A percentile compares a stretch with the other conserved stretches of the same genome.
phyloP scores from a whole-genome alignment of 1,139 yeast species.

The Lodderomyces pseudojiufengensis region DNA sequence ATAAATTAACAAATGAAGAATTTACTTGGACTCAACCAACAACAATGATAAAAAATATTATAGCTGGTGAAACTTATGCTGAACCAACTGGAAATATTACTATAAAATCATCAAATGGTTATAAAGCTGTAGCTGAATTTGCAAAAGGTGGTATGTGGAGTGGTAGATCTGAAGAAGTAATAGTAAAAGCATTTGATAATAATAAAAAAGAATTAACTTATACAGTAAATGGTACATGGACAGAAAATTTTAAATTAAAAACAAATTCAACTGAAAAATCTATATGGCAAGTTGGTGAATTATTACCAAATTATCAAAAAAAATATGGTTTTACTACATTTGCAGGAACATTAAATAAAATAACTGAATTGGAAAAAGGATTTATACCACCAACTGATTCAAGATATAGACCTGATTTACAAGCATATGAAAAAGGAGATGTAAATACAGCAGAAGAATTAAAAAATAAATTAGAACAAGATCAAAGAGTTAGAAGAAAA shows the following conservation, averaged over 20 bases:
- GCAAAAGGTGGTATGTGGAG: conserved; percentile 73
- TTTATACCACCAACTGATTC: conserved; percentile 82
- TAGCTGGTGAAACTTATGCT: conserved; percentile 94
- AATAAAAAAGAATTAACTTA: conserved; percentile 34
- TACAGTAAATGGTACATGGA: conserved; percentile 73
- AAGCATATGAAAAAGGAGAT: conserved; percentile 65
- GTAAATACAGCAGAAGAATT: conserved; percentile 65
- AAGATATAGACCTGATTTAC: conserved; percentile 82
- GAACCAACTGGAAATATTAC: conserved; percentile 78
- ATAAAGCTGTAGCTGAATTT: conserved; percentile 67
- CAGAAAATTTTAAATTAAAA: conserved; percentile 50
- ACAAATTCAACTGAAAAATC: conserved; percentile 39
- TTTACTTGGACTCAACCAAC: conserved; percentile 83
- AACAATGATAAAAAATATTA: conserved; percentile 74
- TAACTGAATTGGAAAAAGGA: conserved; percentile 65
- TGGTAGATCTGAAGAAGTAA: conserved; percentile 81
- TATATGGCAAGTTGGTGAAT: conserved; percentile 65
- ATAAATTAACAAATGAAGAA: conserved; percentile 62
- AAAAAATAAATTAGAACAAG: conserved; percentile 70
- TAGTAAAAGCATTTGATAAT: conserved; percentile 49
- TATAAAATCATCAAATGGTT: conserved; percentile 64
- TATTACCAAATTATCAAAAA: conserved; percentile 54
- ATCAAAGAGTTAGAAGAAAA: conserved; percentile 75
- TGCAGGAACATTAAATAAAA: conserved; percentile 76
- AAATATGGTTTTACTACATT: conserved; percentile 85